These are phyloP conservation scores for Pleurotus sapidus DNA, from an alignment of 768 basidiomycete species.

Conservation along the genomic window DNA sequence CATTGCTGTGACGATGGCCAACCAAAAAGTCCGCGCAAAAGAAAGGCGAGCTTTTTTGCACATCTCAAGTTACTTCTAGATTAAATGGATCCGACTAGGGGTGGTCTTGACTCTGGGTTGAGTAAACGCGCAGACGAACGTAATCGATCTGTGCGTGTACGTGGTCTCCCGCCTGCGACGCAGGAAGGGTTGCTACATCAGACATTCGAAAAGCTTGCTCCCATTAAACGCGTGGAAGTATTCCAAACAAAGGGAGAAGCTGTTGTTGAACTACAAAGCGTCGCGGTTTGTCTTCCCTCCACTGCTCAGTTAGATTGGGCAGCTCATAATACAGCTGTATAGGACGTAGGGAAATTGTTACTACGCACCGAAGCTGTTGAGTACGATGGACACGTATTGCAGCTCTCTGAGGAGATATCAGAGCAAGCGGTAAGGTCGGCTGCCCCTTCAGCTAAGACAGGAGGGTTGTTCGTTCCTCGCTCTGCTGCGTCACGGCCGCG, in stretches of 20 bases:
- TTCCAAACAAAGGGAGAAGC: slow-evolving; percentile 61
- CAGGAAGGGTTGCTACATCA: slow-evolving; percentile 95
- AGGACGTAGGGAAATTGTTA: slow-evolving; percentile 86
- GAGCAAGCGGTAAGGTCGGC: slow-evolving; percentile 26
- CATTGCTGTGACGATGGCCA: slow-evolving; percentile 85
- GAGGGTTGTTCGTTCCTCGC: slow-evolving; percentile 66
- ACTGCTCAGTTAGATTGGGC: not conserved
- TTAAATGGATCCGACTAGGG: slow-evolving; percentile 14
- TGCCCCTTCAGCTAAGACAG: slow-evolving; percentile 34
- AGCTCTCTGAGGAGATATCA: slow-evolving; percentile 53
- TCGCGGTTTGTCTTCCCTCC: slow-evolving; percentile 46
- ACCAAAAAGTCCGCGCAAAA: slow-evolving; percentile 59
- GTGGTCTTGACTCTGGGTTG: slow-evolving; percentile 52
- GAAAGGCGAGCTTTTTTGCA: slow-evolving; percentile 38
- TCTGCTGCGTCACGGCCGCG: slow-evolving; percentile 62
- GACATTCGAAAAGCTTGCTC: slow-evolving; percentile 72
- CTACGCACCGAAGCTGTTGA: slow-evolving; percentile 68
- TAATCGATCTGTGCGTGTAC: slow-evolving; percentile 73
- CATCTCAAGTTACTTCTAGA: not conserved
- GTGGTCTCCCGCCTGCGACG: slow-evolving; percentile 68
- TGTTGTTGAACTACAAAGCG: slow-evolving; percentile 60
- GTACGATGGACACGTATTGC: slow-evolving; percentile 60
- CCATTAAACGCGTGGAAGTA: slow-evolving; percentile 73
- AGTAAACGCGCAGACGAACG: slow-evolving; percentile 54
- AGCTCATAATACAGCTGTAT: not conserved